These are phyloP conservation scores for Phytophthora ohioensis DNA, from an alignment of 352 stramenopile species.

Conservation along the genomic window DNA sequence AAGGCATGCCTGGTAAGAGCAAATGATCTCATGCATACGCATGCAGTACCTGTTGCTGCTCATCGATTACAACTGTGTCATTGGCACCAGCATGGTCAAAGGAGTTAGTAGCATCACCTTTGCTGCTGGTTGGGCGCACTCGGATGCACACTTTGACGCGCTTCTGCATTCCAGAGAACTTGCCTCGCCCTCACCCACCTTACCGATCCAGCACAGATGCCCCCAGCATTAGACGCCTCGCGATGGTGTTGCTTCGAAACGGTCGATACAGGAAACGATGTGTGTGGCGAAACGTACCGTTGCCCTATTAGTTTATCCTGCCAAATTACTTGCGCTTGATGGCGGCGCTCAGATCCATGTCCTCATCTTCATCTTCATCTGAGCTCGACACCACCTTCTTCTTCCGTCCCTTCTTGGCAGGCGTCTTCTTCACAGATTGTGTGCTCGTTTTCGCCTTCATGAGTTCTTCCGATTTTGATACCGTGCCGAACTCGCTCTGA, in stretches of 20 bases:
- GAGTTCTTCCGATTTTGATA: constrained; percentile 16
- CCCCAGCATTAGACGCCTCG: constrained; percentile 18
- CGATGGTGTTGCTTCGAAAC: constrained; percentile 31
- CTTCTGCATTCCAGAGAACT: constrained; percentile 55
- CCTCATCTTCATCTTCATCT: constrained; percentile 59
- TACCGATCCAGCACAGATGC: constrained; percentile 4
- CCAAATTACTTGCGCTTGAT: constrained; percentile 74
- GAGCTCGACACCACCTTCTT: constrained; percentile 52
- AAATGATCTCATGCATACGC: not conserved
- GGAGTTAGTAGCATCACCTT: constrained; percentile 9
- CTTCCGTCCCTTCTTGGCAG: constrained; percentile 52
- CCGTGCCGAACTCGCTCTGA: constrained; percentile 72
- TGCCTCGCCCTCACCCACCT: constrained; percentile 1
- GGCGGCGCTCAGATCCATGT: constrained; percentile 73
- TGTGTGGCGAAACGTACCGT: constrained; percentile 27
- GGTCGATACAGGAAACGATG: constrained; percentile 26
- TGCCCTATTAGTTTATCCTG: constrained; percentile 42
- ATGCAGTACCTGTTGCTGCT: constrained; percentile 48
- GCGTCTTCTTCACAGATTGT: constrained; percentile 25
- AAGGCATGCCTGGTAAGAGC: not conserved
- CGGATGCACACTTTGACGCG: constrained; percentile 78
- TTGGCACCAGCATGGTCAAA: constrained; percentile 8
- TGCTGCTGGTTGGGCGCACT: constrained; percentile 52
- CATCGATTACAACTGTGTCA: constrained; percentile 54
- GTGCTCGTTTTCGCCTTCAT: constrained; percentile 24